A percentile compares a stretch with the other conserved stretches of the same genome.
phyloP scores from a whole-genome alignment of 805 yeast species.

The Candida sonorensis region DNA sequence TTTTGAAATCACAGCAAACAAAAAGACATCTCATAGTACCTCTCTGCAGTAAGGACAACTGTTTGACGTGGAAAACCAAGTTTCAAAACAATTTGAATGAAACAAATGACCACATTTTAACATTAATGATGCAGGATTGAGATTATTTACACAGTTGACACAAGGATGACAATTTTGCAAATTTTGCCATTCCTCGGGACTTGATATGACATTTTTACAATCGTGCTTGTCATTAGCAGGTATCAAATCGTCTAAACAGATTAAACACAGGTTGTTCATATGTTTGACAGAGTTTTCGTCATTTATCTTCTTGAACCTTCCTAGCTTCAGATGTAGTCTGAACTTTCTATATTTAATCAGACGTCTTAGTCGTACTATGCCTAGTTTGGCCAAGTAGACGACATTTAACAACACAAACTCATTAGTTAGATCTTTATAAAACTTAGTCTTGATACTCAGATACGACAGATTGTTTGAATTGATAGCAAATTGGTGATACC shows the following conservation, averaged over 20 bases:
- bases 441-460: too few relatives aligned
- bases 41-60: constrained; percentile 39
- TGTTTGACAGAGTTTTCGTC: constrained; percentile 4
- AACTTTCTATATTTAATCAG: constrained; percentile 11
- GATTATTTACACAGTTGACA: neutral
- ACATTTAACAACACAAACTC: constrained; percentile 5
- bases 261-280: constrained; percentile 12
- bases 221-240: too few relatives aligned
- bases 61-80: constrained; percentile 33
- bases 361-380: constrained; percentile 8
- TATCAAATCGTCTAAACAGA: constrained; percentile 13
- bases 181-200: too few relatives aligned
- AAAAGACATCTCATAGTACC: too few relatives aligned
- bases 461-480: too few relatives aligned
- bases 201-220: too few relatives aligned
- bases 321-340: constrained; percentile 7
- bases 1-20: too few relatives aligned
- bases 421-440: constrained; percentile 2
- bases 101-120: constrained; percentile 32
- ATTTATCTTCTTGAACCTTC: constrained; percentile 5
- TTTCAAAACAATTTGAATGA: constrained; percentile 32
- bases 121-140: constrained; percentile 12
- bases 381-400: constrained; percentile 7
- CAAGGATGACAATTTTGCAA: neutral
- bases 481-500: too few relatives aligned